Percentiles rank a stretch among this genome's conserved stretches.
phyloP scores from a whole-genome alignment of 768 basidiomycete genomes.

The Pleurotus djamor region DNA sequence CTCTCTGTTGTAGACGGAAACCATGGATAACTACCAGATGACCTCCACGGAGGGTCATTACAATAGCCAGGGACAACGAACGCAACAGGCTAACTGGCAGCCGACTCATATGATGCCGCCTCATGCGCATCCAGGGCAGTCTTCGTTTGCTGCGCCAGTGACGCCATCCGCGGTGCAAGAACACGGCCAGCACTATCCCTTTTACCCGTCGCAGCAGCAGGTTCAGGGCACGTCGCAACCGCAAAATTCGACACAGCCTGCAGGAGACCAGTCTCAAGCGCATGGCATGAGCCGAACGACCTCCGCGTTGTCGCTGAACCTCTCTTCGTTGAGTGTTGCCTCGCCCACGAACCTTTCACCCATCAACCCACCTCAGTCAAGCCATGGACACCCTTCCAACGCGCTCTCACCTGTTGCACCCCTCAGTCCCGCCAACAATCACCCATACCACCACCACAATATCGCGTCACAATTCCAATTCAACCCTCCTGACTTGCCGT shows the following conservation, averaged over 20 bases:
- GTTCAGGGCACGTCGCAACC: conserved; percentile 15
- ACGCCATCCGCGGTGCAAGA: conserved; percentile 1
- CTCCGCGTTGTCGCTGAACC: conserved; percentile 61
- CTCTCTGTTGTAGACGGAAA: background rate
- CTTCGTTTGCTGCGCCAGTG: conserved; percentile 10
- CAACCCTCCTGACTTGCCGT: conserved; percentile 30
- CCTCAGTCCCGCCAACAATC: conserved; percentile 50
- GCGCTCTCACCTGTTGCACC: conserved; percentile 56
- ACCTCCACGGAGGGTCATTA: conserved; percentile 7
- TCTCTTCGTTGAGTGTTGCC: conserved; percentile 63
- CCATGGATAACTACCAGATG: conserved; percentile 13
- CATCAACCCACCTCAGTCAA: conserved; percentile 41
- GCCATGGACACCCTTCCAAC: conserved; percentile 22
- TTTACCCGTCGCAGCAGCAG: background rate
- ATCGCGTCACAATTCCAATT: conserved; percentile 52
- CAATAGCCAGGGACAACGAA: conserved; percentile 10
- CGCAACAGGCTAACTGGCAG: conserved; percentile 11
- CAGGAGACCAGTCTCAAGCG: conserved; percentile 23
- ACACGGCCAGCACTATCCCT: conserved; percentile 9
- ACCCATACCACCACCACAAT: conserved; percentile 32
- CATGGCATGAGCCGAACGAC: conserved; percentile 20
- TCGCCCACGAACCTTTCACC: conserved; percentile 69
- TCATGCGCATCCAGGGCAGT: conserved; percentile 4
- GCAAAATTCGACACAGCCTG: conserved; percentile 23
- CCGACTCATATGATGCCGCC: conserved; percentile 12